Base-by-base conservation (phyloP, 495 filamentous ascomycete species). In the Xylaria acuta region DNA sequence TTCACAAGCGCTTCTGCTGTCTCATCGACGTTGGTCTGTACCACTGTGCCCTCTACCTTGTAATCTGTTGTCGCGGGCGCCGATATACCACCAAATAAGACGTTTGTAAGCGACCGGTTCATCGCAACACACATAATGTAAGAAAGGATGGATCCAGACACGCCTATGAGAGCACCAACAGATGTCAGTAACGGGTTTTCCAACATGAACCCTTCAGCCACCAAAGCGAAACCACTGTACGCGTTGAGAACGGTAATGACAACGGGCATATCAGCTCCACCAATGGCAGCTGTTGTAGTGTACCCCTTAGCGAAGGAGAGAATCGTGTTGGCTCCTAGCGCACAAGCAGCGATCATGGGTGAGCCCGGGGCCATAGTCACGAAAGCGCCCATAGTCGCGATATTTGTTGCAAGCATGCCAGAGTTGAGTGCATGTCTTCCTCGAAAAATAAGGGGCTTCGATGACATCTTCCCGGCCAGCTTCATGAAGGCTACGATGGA, bases 161-260 rank as follows among this genome's bases (percentile, higher is more conserved):
- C 92, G 49, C 93, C 93, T 54, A 95, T 95, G 8, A 95, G 85
- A 0, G 92, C 91, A 2, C 93, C 93, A 14, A 95, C 90, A 3
- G 91, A 92, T 0, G 92, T 94, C 0, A 95, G 85, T 1, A 95
- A 84, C 0, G 92, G 88, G 72, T 94, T 94, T 74, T 94, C 89
- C n/a, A 95, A 86, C 93, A 95, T 95, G 71, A 95, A 87, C 16
- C 93, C 93, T 79, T 95, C 93, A 0, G 93, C 92, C 1, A 95
- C 92, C 41, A 95, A 82, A 0, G 93, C 93, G 70, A 95, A 95
- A 11, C 93, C 93, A 54, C 91, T 93, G 75, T 94, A 95, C 4
- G 93, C 93, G 76, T 95, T 95, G 18, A 95, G 83, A 8, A 94
- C 92, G 0, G 92, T 95, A 71, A 95, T 94, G 25, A 94, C 93